Conservation (phyloP, 2,329 filamentous ascomycete genomes). For the Fusarium papillatum region DNA sequence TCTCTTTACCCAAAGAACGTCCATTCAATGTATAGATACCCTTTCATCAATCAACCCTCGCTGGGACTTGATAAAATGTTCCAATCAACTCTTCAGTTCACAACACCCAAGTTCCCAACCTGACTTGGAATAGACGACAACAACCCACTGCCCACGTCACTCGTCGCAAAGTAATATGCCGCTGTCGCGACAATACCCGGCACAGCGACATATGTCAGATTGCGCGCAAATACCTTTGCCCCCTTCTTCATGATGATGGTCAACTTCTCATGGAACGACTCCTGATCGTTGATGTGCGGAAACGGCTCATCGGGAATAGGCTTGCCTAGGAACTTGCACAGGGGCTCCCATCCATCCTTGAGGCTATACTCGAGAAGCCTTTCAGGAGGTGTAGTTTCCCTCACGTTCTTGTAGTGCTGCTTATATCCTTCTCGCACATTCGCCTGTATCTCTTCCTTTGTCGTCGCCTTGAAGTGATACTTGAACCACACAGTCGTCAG, state of each 20-base stretch:
- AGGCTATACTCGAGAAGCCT: constrained; percentile 23
- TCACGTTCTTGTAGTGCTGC: constrained; percentile 15
- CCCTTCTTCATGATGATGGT: constrained; percentile 16
- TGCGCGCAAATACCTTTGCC: constrained; percentile 5
- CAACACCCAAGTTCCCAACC: not conserved
- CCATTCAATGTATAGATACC: constrained; percentile 25
- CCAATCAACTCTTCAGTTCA: not conserved
- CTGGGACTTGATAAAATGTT: not conserved
- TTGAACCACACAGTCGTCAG: not conserved
- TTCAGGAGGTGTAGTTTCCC: constrained; percentile 4
- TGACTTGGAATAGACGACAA: not conserved
- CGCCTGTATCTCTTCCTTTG: not conserved
- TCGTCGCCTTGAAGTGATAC: constrained; percentile 3
- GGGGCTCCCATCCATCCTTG: constrained; percentile 19
- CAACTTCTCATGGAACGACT: constrained; percentile 23
- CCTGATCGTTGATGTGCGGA: constrained; percentile 14
- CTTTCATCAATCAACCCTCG: not conserved
- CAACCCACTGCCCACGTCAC: not conserved
- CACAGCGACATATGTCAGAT: constrained; percentile 2
- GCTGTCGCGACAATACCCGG: not conserved
- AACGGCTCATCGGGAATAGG: constrained; percentile 14
- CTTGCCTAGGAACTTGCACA: constrained; percentile 29
- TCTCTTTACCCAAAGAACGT: not conserved
- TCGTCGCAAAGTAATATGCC: constrained; percentile 5
- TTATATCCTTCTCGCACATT: constrained; percentile 3